Base-by-base conservation (phyloP, 306 rosid species). In the Biancaea sappan region DNA sequence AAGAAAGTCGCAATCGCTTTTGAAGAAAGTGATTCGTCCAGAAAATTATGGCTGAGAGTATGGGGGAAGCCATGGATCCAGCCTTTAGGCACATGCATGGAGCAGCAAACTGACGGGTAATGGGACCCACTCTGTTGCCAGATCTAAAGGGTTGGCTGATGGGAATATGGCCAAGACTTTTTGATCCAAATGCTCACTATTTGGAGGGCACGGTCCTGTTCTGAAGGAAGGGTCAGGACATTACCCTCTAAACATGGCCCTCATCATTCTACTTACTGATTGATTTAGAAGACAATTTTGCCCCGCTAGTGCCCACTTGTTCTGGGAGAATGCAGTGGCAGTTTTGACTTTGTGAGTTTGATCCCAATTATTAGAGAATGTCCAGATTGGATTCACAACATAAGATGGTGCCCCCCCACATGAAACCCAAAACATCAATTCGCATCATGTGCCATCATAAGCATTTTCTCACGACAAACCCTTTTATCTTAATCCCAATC, bases 1-100 rank as follows among this genome's bases (percentile, higher is more conserved):
- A 80, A 65, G 74, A 58, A 75, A 62, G 86, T 79, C 86, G 58
- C 82, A 75, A 66, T 84, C 72, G 13, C 77, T 38, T 71, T 64
- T 53, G 26, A 35, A 53, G 66, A 81, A 72, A 65, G 77, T 57
- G 62, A 24, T 61, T 57, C 66, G 32, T 28, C 65, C 72, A 68
- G 86, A 72, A 63, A 72, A 73, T 71, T 57, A 62, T 78, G 78
- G 69, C 51, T 32, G 35, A 59, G 47, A 73, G 80, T 46, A 81
- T 74, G 85, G 90, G 74, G 57, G 4, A 67, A 74, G 71, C 65
- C 77, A 50, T 31, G 32, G 63, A 35, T n/a, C 32, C 25, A 41
- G 69, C 75, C 73, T 85, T 79, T 81, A 26, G 2, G 89, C 96
- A 90, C 96, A 90, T 90, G 96, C 72, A 75, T 71, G 59, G 53